Evolutionary conservation across 2,329 filamentous ascomycete species (phyloP), one percentile per base, ranked within the genome.

Genomic region (Dothideomycetes sp.): DNA sequence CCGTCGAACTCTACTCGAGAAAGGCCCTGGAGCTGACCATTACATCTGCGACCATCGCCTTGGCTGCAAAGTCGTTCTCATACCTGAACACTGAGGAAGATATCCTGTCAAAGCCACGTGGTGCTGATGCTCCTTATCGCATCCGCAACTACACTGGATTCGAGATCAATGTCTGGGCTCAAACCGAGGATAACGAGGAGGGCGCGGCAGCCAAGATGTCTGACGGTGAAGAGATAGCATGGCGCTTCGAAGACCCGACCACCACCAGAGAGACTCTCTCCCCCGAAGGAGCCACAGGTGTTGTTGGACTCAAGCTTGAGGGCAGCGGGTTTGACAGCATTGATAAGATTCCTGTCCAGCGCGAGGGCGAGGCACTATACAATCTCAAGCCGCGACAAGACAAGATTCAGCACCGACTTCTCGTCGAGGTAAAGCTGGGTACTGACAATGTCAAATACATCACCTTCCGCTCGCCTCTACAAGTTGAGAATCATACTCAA

Each of bases 381-480:
- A 85, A 82, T 37, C 70, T 98, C 34, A 83, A 85, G 43, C 91
- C 93, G 2, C 84, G 87, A 58, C 81, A 86, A 45, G 83, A 94
- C 52, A 75, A 83, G 43, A 73, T 94, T 3, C 72, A 89, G 47
- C 93, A 98, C 58, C 82, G 88, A 16, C 73, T 98, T 14, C 77
- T 96, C 17, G 88, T 96, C 0, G 91, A 98, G 42, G 82, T 98
- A 38, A 85, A 77, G 38, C 72, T 98, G 17, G 91, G 87, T n/a
- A 66, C 77, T 1, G 89, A 98, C 65, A 96, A 96, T 53, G 84
- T 98, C 64, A 98, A 98, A 65, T 93, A 94, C 57, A 93, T 98
- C 54, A 98, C 88, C 1, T 79, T 98, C 53, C 77, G 91, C 18
- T 96, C 89, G 14, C 91, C 91, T 1, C 66, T 98, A 1, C 65